Percentiles rank a stretch among this genome's conserved stretches.
phyloP scores from a whole-genome alignment of 768 basidiomycete species.

The Auriculariales sp. region DNA sequence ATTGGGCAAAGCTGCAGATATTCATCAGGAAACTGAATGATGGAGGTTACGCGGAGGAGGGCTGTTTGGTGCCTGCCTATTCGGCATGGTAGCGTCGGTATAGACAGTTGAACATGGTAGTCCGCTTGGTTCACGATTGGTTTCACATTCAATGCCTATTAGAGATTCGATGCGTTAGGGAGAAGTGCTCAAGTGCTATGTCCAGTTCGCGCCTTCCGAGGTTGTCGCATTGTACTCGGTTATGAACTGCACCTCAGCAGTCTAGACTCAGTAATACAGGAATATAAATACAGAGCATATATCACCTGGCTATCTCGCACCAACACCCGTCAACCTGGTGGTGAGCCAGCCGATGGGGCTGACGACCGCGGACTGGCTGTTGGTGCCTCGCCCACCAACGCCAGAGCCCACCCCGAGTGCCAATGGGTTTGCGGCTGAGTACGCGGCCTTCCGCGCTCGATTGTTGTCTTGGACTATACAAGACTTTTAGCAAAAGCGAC shows the following conservation, averaged over 20 bases:
- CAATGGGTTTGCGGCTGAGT: conserved; percentile 67
- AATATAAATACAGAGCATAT: not conserved
- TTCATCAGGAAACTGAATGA: too few species aligned
- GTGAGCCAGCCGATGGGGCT: conserved; percentile 68
- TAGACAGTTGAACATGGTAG: too few species aligned
- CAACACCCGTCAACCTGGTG: conserved; percentile 52
- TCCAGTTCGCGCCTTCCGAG: too few species aligned
- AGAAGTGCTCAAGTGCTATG: too few species aligned
- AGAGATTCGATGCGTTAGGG: too few species aligned
- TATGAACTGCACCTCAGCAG: not conserved
- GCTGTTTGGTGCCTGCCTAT: too few species aligned
- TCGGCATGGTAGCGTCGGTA: too few species aligned
- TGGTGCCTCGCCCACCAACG: conserved; percentile 34
- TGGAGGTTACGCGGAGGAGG: too few species aligned
- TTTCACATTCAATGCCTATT: too few species aligned
- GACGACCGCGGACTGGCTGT: conserved; percentile 45
- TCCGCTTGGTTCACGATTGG: too few species aligned
- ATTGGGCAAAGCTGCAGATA: too few species aligned
- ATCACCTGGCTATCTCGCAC: conserved; percentile 33
- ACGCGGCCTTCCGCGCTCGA: conserved; percentile 64
- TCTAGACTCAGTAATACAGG: not conserved
- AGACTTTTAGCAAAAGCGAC: conserved; percentile 4
- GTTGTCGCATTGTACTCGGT: not conserved
- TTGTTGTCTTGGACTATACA: conserved; percentile 51
- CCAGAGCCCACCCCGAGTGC: conserved; percentile 41